phyloP scores from a whole-genome alignment of 805 yeast genomes.

The Citeromyces nyonsensis region DNA sequence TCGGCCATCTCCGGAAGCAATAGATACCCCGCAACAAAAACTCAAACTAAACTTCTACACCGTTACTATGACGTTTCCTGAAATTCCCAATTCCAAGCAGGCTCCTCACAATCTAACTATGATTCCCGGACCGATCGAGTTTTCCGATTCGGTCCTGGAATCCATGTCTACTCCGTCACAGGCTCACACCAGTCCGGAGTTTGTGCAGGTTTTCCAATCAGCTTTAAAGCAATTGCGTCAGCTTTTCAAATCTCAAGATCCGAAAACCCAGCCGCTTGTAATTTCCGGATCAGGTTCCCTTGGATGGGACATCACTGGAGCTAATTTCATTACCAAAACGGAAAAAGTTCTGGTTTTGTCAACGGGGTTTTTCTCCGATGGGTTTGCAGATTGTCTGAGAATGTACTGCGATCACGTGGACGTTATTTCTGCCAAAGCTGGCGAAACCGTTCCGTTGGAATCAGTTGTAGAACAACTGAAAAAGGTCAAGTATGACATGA shows the following conservation, averaged over 20 bases:
- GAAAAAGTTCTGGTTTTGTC: slow-evolving; percentile 71
- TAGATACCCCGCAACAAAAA: no score
- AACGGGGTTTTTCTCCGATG: slow-evolving; percentile 83
- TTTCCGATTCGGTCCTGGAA: slow-evolving; percentile 61
- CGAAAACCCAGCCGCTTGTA: slow-evolving; percentile 65
- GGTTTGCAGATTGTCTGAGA: slow-evolving; percentile 60
- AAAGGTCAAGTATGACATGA: slow-evolving; percentile 30
- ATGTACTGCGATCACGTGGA: slow-evolving; percentile 64
- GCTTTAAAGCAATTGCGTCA: slow-evolving; percentile 54
- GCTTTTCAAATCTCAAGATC: slow-evolving; percentile 55
- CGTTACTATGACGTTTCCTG: slow-evolving; percentile 2
- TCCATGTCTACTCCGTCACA: slow-evolving; percentile 78
- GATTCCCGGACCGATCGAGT: slow-evolving; percentile 82
- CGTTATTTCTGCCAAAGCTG: slow-evolving; percentile 56
- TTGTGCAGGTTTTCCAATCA: slow-evolving; percentile 55
- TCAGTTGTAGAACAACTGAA: slow-evolving; percentile 38
- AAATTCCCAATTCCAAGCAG: slow-evolving; percentile 3
- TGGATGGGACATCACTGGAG: slow-evolving; percentile 85
- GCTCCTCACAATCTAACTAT: slow-evolving; percentile 19
- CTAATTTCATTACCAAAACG: slow-evolving; percentile 51
- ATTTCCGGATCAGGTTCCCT: slow-evolving; percentile 86
- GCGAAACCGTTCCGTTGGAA: slow-evolving; percentile 47
- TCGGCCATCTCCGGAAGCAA: no score
- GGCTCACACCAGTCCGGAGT: slow-evolving; percentile 84
- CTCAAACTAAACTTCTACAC: neutral